A percentile compares a stretch with the other conserved stretches of the same genome.
These are phyloP conservation scores for Alternaria rosae DNA, from an alignment of 2,329 filamentous ascomycete genomes.

Conservation along the genomic window DNA sequence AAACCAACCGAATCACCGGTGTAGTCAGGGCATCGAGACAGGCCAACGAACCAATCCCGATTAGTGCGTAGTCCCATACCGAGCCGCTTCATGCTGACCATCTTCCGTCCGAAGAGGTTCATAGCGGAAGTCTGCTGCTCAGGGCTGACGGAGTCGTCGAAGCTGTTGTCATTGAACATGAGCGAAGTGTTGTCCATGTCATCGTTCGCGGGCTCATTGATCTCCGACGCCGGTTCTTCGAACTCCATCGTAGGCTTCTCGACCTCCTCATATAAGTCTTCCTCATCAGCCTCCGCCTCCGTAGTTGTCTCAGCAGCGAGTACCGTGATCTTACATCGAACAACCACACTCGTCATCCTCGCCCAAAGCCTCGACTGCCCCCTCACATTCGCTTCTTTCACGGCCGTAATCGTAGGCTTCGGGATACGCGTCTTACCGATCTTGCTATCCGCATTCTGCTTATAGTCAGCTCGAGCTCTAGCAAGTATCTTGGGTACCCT, in stretches of 20 bases:
- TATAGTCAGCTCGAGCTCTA: constrained; percentile 1
- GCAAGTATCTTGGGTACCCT: neutral
- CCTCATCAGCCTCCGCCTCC: neutral
- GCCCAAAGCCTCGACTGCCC: neutral
- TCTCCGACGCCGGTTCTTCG: neutral
- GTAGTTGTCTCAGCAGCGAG: neutral
- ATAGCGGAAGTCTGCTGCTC: neutral
- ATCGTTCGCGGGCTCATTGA: neutral
- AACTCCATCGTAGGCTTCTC: neutral
- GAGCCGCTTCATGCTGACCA: neutral
- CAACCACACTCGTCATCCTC: neutral
- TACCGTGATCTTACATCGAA: neutral
- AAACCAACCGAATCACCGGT: neutral
- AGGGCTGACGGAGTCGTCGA: constrained; percentile 8
- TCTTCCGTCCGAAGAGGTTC: neutral
- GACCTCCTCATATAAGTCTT: neutral
- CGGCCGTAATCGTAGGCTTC: neutral
- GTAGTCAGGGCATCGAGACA: neutral
- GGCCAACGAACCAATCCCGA: neutral
- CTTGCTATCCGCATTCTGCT: neutral
- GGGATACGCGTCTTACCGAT: neutral
- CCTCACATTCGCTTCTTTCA: neutral
- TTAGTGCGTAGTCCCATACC: neutral
- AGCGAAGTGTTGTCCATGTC: constrained; percentile 4
- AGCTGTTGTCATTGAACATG: constrained; percentile 15